phyloP scores from a whole-genome alignment of 73 alveolate genomes.

The Tetrahymena thermophila region DNA sequence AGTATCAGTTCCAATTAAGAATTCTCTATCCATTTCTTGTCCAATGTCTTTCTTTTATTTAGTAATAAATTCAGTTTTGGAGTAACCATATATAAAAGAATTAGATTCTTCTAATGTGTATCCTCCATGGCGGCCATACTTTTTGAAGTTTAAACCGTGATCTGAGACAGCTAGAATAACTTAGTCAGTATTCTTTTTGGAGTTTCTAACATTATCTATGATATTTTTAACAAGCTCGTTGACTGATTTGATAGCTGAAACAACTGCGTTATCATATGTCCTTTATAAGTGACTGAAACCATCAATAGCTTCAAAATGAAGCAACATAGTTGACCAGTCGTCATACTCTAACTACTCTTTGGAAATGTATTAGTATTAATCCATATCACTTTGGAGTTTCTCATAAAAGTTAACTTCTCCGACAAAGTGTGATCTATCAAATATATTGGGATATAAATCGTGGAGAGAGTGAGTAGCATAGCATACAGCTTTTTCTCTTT shows the following conservation, averaged over 20 bases:
- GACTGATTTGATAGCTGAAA: background rate
- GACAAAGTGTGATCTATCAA: background rate
- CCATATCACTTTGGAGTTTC: background rate
- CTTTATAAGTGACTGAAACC: background rate
- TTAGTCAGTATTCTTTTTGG: background rate
- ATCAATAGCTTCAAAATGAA: background rate
- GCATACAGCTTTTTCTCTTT: background rate
- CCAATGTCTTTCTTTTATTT: background rate
- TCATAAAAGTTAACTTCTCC: background rate
- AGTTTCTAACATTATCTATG: background rate
- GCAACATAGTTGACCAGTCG: background rate
- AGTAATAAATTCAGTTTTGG: background rate
- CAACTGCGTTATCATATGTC: background rate
- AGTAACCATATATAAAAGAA: background rate
- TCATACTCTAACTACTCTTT: background rate
- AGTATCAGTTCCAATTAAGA: background rate
- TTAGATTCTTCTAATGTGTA: background rate
- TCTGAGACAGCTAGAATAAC: background rate
- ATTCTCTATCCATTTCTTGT: background rate
- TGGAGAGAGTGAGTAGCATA: background rate
- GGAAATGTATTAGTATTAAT: background rate
- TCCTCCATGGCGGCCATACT: background rate
- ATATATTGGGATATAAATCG: background rate
- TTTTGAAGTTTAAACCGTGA: background rate
- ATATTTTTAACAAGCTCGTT: background rate